These are phyloP conservation scores for Colletotrichum zoysiae DNA, from an alignment of 2,329 filamentous ascomycete genomes.

Conservation along the genomic window DNA sequence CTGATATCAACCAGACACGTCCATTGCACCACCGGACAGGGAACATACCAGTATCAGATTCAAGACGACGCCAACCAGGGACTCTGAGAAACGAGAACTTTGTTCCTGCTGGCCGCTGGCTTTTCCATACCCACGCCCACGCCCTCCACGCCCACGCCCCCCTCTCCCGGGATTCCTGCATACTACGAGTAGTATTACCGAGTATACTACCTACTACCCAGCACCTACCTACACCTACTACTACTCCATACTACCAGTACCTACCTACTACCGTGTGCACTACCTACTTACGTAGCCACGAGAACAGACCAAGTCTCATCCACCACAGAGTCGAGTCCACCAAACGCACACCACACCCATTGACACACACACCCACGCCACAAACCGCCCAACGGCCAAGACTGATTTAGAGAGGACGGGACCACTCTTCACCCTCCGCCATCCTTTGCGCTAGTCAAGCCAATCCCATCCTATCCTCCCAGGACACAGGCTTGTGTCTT, in stretches of 20 bases:
- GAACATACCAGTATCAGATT: conserved; percentile 2
- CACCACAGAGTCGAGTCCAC: conserved; percentile 5
- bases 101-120: conserved; percentile 1
- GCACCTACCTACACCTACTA: no score
- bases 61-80: conserved; percentile 2
- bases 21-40: not conserved
- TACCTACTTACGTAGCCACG: conserved; percentile 14
- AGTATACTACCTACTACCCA: no score
- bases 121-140: not conserved
- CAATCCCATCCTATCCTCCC: conserved; percentile 25
- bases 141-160: not conserved
- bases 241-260: no score
- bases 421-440: conserved; percentile 37
- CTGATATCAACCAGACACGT: not conserved
- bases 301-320: conserved; percentile 35
- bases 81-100: conserved; percentile 1
- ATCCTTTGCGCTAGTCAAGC: conserved; percentile 40
- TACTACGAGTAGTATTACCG: not conserved
- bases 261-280: no score
- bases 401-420: conserved; percentile 12
- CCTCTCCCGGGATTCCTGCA: conserved; percentile 35
- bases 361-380: conserved; percentile 10
- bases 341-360: conserved; percentile 15
- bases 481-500: conserved; percentile 26
- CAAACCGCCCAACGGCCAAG: conserved; percentile 25